Evolutionary conservation across 2,329 filamentous ascomycete genomes (phyloP), one percentile per base, ranked within the genome.

Genomic region (Chaetomium sp.): DNA sequence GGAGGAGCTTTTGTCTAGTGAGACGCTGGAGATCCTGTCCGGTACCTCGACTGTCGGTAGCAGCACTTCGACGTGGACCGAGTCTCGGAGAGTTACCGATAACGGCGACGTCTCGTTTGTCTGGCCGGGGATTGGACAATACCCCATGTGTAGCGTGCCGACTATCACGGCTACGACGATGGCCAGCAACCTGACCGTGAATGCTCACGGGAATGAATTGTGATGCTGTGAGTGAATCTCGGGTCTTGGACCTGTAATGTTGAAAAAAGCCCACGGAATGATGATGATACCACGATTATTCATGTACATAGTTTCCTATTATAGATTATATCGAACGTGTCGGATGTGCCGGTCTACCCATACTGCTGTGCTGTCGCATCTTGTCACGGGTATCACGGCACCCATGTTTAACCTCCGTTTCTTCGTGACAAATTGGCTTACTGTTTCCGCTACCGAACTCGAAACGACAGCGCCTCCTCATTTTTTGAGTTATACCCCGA

Each of bases 21-120:
- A 66, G 59, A 67, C 57, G 9, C 27, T 64, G 1, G 60, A 67
- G 25, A 23, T 65, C 0, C 8, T 57, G 8, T 19, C 42, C 6
- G 42, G 51, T 8, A 58, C 51, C 1, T 53, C 45, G 8, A 61
- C 57, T 1, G 45, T 65, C 2, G 19, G 38, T 3, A 45, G 31
- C 31, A 54, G n/a, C 10, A 63, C 60, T 2, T 27, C 51, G 31
- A 63, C 64, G 12, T 27, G 57, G 42, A 49, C 60, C 27, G 12
- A 57, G 45, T 23, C 29, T 1, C 1, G 23, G 12, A 62, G 49
- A 16, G 59, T 45, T 6, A 31, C 27, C 5, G n/a, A 53, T 21
- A 25, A 35, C 31, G 42, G 25, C 4, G 33, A 31, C 1, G 13
- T 8, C 12, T 33, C 47, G n/a, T 50, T 31, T 7, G 23, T 47